phyloP scores from a whole-genome alignment of 176 grass and related monocot genomes.

The Aechmea fasciata region DNA sequence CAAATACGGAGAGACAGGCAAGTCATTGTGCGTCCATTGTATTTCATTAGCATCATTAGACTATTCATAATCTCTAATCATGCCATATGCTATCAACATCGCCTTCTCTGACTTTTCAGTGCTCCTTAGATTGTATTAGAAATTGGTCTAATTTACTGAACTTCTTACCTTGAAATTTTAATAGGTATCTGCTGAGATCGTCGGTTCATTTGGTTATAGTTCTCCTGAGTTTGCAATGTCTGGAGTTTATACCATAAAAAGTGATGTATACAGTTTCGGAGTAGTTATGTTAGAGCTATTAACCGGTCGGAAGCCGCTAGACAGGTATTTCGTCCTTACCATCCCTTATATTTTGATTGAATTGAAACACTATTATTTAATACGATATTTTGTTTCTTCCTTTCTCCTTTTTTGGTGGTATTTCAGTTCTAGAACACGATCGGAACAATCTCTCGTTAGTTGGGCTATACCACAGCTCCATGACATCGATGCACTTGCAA shows the following conservation, averaged over 20 bases:
- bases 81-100: not conserved
- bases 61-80: not conserved
- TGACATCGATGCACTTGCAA: conserved; percentile 89
- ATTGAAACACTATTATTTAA: conserved; percentile 6
- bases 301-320: conserved; percentile 84
- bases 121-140: conserved; percentile 17
- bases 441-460: conserved; percentile 91
- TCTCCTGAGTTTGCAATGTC: conserved; percentile 98
- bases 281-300: conserved; percentile 97
- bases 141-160: not conserved
- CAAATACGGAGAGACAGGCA: conserved; percentile 86
- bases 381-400: conserved; percentile 6
- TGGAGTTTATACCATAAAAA: conserved; percentile 90
- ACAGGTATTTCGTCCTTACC: conserved; percentile 45
- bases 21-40: conserved; percentile 10
- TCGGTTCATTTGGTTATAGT: conserved; percentile 97
- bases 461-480: conserved; percentile 99
- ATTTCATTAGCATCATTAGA: conserved; percentile 2
- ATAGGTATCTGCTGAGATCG: conserved; percentile 72
- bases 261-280: conserved; percentile 98
- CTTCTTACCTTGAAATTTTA: conserved; percentile 14
- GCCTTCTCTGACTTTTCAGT: not conserved
- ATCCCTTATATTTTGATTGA: conserved; percentile 16
- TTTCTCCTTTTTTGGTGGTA: not conserved
- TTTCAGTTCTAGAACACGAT: conserved; percentile 79